These are phyloP conservation scores for Diaporthe eres DNA, from an alignment of 2,329 filamentous ascomycete genomes.

Conservation along the genomic window DNA sequence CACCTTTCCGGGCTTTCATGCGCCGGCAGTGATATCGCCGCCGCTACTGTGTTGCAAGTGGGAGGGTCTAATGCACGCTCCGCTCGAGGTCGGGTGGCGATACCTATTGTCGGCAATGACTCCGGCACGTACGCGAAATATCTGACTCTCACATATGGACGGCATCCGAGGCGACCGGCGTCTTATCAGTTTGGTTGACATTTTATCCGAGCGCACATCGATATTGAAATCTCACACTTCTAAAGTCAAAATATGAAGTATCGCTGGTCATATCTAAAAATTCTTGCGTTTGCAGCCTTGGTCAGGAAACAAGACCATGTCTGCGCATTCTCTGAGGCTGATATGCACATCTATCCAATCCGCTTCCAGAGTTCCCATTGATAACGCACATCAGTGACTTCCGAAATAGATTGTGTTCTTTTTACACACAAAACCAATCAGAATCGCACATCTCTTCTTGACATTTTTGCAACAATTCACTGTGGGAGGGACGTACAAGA, in stretches of 20 bases:
- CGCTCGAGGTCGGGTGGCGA: neutral
- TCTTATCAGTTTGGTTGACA: neutral
- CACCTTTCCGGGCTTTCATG: neutral
- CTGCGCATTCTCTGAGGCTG: too few species aligned
- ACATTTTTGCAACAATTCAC: too few species aligned
- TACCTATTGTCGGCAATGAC: conserved; percentile 5
- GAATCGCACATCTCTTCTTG: too few species aligned
- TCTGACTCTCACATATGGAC: neutral
- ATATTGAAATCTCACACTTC: neutral
- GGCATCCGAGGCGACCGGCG: neutral
- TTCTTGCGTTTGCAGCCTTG: neutral
- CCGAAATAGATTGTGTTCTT: neutral
- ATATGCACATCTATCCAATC: neutral
- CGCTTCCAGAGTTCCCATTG: too few species aligned
- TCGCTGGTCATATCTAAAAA: neutral
- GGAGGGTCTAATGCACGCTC: conserved; percentile 18
- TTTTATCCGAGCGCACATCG: neutral
- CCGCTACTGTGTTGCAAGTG: neutral
- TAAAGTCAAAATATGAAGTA: neutral
- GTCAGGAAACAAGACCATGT: neutral
- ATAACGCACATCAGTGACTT: neutral
- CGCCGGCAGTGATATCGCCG: neutral
- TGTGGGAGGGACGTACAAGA: too few species aligned
- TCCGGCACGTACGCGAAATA: neutral
- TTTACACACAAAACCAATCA: too few species aligned